phyloP scores from a whole-genome alignment of 306 rosid species.

The Canavalia gladiata region DNA sequence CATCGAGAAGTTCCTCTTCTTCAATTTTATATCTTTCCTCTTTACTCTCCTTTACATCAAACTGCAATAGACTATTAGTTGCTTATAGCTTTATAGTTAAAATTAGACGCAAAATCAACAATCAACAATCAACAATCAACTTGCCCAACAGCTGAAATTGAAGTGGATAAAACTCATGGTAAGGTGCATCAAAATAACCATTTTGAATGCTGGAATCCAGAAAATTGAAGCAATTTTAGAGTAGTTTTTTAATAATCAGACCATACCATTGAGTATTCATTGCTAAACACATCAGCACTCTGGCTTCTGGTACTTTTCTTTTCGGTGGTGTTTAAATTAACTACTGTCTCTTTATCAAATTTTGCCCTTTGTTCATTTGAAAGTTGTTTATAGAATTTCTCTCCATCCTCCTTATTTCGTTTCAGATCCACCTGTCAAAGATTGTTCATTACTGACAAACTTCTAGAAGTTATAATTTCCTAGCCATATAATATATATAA shows the following conservation, averaged over 20 bases:
- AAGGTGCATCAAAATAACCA: constrained; percentile 26
- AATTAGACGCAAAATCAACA: constrained; percentile 10
- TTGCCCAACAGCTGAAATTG: neutral
- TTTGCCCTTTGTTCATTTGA: constrained; percentile 49
- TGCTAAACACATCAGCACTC: constrained; percentile 68
- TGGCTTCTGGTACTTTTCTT: constrained; percentile 64
- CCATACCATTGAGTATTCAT: constrained; percentile 75
- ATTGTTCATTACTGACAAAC: neutral
- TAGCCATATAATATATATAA: neutral
- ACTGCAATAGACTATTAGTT: constrained; percentile 40
- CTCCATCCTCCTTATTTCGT: constrained; percentile 42
- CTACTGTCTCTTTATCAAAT: constrained; percentile 59
- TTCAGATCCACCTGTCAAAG: constrained; percentile 47
- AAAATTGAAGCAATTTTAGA: constrained; percentile 24
- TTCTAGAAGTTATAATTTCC: neutral
- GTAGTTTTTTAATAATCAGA: constrained; percentile 16
- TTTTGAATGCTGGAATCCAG: constrained; percentile 33
- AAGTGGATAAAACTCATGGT: neutral
- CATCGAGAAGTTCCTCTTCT: constrained; percentile 50
- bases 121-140: neutral
- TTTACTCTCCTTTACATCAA: constrained; percentile 28
- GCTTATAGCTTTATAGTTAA: constrained; percentile 9
- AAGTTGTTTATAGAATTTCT: constrained; percentile 44
- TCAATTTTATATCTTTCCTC: constrained; percentile 10
- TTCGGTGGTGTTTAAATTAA: constrained; percentile 73